phyloP scores from a whole-genome alignment of 768 basidiomycete genomes.

The Lactifluus subvellereus region DNA sequence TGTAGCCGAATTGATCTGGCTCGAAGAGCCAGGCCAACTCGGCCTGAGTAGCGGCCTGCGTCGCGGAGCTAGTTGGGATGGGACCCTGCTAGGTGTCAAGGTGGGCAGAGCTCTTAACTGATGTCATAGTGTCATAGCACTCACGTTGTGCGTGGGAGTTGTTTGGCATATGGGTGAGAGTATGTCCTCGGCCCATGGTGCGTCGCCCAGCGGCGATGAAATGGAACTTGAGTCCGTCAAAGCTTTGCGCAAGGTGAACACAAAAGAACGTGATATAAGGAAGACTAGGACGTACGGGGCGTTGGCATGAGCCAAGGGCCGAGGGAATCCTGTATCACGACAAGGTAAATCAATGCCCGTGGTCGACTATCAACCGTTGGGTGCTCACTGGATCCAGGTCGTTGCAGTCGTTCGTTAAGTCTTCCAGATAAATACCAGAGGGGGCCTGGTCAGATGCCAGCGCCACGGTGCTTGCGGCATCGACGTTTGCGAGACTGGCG shows the following conservation, averaged over 20 bases:
- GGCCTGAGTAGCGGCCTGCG: too few species aligned
- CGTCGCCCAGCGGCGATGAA: not conserved
- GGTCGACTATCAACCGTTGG: not conserved
- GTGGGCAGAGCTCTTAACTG: too few species aligned
- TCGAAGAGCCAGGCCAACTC: too few species aligned
- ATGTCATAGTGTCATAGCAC: too few species aligned
- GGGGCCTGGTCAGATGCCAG: not conserved
- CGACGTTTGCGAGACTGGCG: not conserved
- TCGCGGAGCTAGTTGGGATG: too few species aligned
- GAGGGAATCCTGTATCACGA: not conserved
- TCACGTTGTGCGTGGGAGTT: not conserved
- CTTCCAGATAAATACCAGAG: not conserved
- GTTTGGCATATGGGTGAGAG: not conserved
- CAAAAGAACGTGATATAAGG: not conserved
- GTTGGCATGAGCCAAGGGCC: not conserved
- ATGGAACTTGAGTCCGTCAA: not conserved
- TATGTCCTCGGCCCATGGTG: not conserved
- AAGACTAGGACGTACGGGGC: not conserved
- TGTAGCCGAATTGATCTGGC: too few species aligned
- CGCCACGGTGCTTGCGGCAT: not conserved
- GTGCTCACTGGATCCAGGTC: too few species aligned
- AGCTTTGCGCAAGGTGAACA: not conserved
- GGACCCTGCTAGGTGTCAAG: too few species aligned
- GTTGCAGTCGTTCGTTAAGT: too few species aligned
- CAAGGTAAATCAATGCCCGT: not conserved